phyloP scores from a whole-genome alignment of 441 rosid species.

The Gossypium gossypioides region DNA sequence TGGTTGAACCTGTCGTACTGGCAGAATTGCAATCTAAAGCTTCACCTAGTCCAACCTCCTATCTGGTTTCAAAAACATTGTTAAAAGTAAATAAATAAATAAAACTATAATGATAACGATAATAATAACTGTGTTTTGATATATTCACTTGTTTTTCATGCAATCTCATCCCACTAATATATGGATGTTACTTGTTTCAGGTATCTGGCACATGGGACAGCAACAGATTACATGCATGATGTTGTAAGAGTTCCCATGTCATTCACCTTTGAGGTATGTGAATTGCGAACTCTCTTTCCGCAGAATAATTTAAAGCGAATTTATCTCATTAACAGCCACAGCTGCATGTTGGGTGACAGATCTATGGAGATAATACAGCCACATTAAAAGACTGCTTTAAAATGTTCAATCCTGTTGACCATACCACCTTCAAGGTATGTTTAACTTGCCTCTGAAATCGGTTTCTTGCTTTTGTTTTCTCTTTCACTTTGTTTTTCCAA shows the following conservation, averaged over 20 bases:
- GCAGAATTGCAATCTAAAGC: neutral
- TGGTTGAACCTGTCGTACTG: neutral
- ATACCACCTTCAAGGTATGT: conserved; percentile 63
- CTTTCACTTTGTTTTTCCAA: neutral
- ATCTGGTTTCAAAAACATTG: neutral
- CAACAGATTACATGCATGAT: conserved; percentile 92
- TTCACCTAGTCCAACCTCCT: neutral
- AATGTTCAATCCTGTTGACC: conserved; percentile 92
- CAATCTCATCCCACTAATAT: neutral
- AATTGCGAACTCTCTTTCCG: conserved; percentile 10
- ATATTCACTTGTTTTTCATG: neutral
- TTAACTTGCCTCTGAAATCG: neutral
- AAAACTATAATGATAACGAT: too few species aligned
- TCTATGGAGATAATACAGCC: conserved; percentile 67
- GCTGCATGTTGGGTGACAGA: conserved; percentile 33
- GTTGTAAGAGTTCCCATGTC: conserved; percentile 88
- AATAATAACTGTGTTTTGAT: neutral
- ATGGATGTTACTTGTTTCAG: conserved; percentile 28
- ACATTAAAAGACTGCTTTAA: conserved; percentile 80
- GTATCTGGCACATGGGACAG: conserved; percentile 96
- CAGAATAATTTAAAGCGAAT: neutral
- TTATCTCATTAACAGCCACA: conserved; percentile 6
- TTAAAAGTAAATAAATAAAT: neutral
- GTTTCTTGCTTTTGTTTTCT: neutral
- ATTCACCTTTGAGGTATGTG: conserved; percentile 92